Base-by-base conservation (phyloP, 805 yeast species). In the Wickerhamomyces queroliae region DNA sequence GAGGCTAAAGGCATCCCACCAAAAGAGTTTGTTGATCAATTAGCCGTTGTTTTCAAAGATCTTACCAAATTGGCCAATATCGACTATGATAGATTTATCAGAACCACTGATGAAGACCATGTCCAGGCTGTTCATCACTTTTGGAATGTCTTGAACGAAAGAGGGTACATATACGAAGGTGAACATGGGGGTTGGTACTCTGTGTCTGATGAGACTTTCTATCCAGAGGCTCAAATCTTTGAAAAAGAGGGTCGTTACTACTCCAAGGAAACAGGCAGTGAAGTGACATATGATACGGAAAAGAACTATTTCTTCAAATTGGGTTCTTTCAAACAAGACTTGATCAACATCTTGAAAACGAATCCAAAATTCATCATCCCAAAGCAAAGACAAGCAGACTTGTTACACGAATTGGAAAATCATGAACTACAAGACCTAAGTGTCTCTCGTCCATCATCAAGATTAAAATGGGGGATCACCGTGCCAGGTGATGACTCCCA, bases 131-230 rank as follows among this genome's bases (percentile, higher is more conserved):
- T 88, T 2, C 64, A 67, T 25, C 59, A 67, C 23, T 72, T 93
- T 45, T 93, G 99, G 98, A 59, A 68, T 2, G 45, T 63, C 1
- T 74, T 93, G 45, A 43, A 59, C 33, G 62, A 71, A 0, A 76
- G 72, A 33, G 91, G 86, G 0, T 75, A 64, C 48, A 84, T 93
- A 2, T 88, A 88, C 56, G 75, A 82, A 55, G 96, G 95, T 7
- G 66, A 72, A 23, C 99, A 93, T 58, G 62, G 75, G 36, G 99
- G 99, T 2, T 93, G 98, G 98, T 93, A 93, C 56, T 86, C 95
- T 7, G 67, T 91, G 7, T 83, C 95, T 36, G 99, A 93, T 56
- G 99, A 93, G 62, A 83, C 96, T 2, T 93, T 93, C 54, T 91
- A 87, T 52, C 85, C 98, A 0, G 95, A 82, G 45, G 62, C 76